phyloP scores from a whole-genome alignment of 1,284 basidiomycete species.

The Tausonia pullulans region DNA sequence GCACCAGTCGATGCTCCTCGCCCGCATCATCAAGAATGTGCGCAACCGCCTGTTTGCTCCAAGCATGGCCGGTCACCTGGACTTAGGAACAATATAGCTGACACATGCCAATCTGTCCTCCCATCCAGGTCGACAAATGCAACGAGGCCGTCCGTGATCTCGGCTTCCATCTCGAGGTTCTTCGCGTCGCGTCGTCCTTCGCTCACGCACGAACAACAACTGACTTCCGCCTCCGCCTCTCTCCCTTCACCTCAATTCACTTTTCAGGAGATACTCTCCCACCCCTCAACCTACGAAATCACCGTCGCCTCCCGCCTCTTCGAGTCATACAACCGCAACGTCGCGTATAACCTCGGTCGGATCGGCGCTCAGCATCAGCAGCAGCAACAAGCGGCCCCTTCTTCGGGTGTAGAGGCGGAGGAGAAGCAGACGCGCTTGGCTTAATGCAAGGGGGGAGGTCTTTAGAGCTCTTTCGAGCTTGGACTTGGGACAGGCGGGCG shows the following conservation, averaged over 20 bases:
- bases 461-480: no score
- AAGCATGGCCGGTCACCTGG: no score
- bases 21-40: conserved; percentile 13
- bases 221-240: neutral
- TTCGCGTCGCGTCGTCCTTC: neutral
- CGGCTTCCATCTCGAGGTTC: conserved; percentile 9
- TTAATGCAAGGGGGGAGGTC: no score
- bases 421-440: neutral
- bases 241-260: neutral
- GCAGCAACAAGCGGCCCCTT: neutral
- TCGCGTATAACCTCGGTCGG: conserved; percentile 12
- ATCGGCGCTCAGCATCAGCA: neutral
- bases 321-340: conserved; percentile 15
- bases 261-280: conserved; percentile 4
- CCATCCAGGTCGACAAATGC: conserved; percentile 8
- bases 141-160: conserved; percentile 11
- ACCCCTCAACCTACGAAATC: conserved; percentile 8
- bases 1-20: conserved; percentile 3
- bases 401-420: neutral
- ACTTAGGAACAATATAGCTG: no score
- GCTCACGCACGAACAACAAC: neutral
- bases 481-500: no score
- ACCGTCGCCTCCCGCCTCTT: conserved; percentile 15
- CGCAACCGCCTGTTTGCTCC: no score
- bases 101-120: no score